Conservation (phyloP, 495 filamentous ascomycete genomes). For the Aspergillus nanangensis region DNA sequence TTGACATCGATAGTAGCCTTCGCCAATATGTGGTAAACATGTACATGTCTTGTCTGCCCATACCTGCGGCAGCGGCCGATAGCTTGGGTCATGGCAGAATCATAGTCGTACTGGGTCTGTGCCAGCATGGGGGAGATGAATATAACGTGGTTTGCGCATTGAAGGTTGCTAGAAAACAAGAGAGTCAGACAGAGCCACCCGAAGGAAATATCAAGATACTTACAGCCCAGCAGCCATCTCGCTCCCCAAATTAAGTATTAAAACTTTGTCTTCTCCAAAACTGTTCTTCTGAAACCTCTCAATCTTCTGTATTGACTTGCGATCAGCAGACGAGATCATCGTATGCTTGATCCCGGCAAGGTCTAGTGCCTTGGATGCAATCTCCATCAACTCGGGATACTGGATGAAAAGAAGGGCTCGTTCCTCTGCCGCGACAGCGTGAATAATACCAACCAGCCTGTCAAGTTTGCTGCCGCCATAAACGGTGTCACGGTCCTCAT, state of each 20-base stretch:
- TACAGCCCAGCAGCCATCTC: conserved; percentile 66
- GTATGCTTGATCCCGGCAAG: conserved; percentile 27
- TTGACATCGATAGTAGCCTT: conserved; percentile 66
- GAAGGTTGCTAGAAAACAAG: conserved; percentile 55
- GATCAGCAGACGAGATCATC: conserved; percentile 21
- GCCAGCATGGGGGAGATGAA: conserved; percentile 62
- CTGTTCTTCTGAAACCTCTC: conserved; percentile 36
- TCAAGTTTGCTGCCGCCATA: conserved; percentile 44
- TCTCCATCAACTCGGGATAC: conserved; percentile 35
- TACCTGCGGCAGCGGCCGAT: conserved; percentile 64
- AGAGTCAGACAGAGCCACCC: not conserved
- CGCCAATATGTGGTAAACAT: conserved; percentile 65
- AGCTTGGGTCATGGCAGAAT: conserved; percentile 62
- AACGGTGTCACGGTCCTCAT: conserved; percentile 20
- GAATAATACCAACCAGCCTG: conserved; percentile 42
- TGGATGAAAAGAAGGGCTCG: conserved; percentile 52
- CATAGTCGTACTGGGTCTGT: conserved; percentile 52
- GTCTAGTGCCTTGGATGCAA: conserved; percentile 27
- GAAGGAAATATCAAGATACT: conserved; percentile 22
- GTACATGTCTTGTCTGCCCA: conserved; percentile 62
- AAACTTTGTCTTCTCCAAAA: conserved; percentile 39
- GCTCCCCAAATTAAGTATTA: conserved; percentile 62
- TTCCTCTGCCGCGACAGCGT: conserved; percentile 36
- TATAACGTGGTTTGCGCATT: conserved; percentile 71
- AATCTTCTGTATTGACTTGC: conserved; percentile 27